A percentile compares a stretch with the other conserved stretches of the same genome.
Evolutionary conservation across 352 stramenopile genomes (phyloP).

Genomic region (Pythium plurisporium): DNA sequence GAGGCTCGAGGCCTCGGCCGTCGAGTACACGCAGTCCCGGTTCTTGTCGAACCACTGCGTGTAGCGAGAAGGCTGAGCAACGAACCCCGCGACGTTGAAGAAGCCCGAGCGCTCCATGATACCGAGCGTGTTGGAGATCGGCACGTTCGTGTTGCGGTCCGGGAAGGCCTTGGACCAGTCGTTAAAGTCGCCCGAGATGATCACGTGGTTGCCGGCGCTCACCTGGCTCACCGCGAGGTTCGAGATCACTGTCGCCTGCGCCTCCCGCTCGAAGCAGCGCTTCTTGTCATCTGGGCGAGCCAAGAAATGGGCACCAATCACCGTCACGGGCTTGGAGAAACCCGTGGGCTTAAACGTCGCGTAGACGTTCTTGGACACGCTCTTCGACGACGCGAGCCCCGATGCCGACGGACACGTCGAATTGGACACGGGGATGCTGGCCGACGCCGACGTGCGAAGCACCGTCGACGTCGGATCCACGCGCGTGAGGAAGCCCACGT

Average conservation of each 20-base stretch:
- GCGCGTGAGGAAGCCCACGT: constrained; percentile 57
- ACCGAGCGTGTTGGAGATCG: constrained; percentile 47
- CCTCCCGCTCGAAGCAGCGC: constrained; percentile 62
- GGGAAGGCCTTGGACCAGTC: constrained; percentile 45
- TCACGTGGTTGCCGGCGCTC: constrained; percentile 41
- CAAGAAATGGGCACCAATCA: constrained; percentile 65
- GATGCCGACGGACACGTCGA: constrained; percentile 45
- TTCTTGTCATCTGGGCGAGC: constrained; percentile 49
- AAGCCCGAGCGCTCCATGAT: constrained; percentile 45
- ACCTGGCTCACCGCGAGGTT: constrained; percentile 36
- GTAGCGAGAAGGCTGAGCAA: constrained; percentile 38
- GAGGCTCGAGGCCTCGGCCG: constrained; percentile 43
- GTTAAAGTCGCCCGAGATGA: constrained; percentile 68
- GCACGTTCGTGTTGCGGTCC: constrained; percentile 59
- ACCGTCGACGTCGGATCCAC: constrained; percentile 51
- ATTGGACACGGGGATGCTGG: constrained; percentile 39
- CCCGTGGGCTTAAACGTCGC: constrained; percentile 58
- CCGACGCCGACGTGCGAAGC: constrained; percentile 30
- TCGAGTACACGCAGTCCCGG: constrained; percentile 52
- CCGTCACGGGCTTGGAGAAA: constrained; percentile 60
- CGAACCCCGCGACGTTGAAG: constrained; percentile 39
- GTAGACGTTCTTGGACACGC: constrained; percentile 69
- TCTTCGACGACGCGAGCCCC: constrained; percentile 39
- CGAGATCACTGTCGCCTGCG: constrained; percentile 49
- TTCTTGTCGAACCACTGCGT: constrained; percentile 61